Evolutionary conservation across 2,329 filamentous ascomycete genomes (phyloP).

Genomic region (Fusarium subtropicale): DNA sequence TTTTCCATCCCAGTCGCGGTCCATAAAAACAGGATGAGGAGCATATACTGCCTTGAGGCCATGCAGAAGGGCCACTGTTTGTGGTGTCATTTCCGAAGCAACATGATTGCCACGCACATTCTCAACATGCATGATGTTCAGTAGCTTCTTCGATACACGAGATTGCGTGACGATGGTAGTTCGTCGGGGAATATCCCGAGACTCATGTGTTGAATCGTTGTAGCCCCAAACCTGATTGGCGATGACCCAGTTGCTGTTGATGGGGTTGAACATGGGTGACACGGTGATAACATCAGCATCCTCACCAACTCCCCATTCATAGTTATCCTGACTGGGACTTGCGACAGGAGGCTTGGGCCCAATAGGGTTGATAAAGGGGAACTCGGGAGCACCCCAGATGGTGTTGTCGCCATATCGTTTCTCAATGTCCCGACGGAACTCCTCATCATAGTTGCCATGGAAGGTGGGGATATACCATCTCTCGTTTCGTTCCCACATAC

Average conservation of each 20-base stretch:
- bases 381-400: conserved; percentile 74
- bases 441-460: conserved; percentile 74
- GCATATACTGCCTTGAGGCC: conserved; percentile 83
- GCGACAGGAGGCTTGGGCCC: conserved; percentile 72
- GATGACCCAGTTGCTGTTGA: conserved; percentile 79
- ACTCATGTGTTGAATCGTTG: conserved; percentile 60
- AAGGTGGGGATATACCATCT: conserved; percentile 77
- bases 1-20: conserved; percentile 73
- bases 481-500: conserved; percentile 78
- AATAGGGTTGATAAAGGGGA: conserved; percentile 70
- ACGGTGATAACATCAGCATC: conserved; percentile 80
- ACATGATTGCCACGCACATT: conserved; percentile 79
- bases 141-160: conserved; percentile 75
- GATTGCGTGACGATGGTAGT: conserved; percentile 84
- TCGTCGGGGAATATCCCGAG: conserved; percentile 73
- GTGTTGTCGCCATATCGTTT: conserved; percentile 61
- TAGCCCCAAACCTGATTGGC: conserved; percentile 76
- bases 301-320: conserved; percentile 81
- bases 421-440: conserved; percentile 75
- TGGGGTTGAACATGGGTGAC: conserved; percentile 82
- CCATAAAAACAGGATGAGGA: conserved; percentile 83
- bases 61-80: conserved; percentile 78
- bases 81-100: conserved; percentile 83
- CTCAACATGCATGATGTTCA: conserved; percentile 83
- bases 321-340: conserved; percentile 72